Evolutionary conservation across 805 yeast genomes (phyloP).

Genomic region (Starmerella apis): DNA sequence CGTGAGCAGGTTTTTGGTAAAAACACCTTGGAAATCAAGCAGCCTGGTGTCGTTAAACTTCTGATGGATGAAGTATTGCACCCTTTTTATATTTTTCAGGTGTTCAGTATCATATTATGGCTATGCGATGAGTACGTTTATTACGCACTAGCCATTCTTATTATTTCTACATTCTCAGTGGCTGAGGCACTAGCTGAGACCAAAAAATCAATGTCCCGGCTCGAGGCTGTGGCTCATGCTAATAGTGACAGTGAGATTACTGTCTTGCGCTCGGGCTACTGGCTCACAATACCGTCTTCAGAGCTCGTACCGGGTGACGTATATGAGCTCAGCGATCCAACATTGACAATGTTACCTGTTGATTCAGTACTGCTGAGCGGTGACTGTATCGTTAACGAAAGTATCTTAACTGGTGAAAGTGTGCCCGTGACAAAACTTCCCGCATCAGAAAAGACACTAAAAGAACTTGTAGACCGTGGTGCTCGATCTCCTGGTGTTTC

Average conservation of each 20-base stretch:
- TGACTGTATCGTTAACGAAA: slow-evolving; percentile 92
- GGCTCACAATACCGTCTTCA: slow-evolving; percentile 68
- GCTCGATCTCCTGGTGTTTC: slow-evolving; percentile 6
- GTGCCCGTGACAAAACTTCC: slow-evolving; percentile 84
- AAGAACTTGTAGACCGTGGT: slow-evolving; percentile 43
- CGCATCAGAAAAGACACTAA: slow-evolving; percentile 50
- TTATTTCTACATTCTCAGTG: slow-evolving; percentile 75
- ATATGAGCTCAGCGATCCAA: slow-evolving; percentile 82
- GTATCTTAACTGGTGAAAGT: slow-evolving; percentile 97
- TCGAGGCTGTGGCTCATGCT: slow-evolving; percentile 53
- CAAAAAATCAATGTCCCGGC: slow-evolving; percentile 55
- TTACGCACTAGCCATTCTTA: slow-evolving; percentile 83
- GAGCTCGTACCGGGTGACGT: slow-evolving; percentile 94
- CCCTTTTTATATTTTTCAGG: slow-evolving; percentile 92
- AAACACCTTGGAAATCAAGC: slow-evolving; percentile 65
- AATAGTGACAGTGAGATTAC: slow-evolving; percentile 68
- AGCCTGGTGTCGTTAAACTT: slow-evolving; percentile 54
- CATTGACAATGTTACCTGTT: slow-evolving; percentile 65
- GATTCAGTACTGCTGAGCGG: slow-evolving; percentile 82
- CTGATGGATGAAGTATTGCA: slow-evolving; percentile 81
- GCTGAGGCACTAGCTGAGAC: slow-evolving; percentile 80
- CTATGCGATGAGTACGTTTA: slow-evolving; percentile 83
- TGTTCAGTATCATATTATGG: slow-evolving; percentile 87
- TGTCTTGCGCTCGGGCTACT: slow-evolving; percentile 84
- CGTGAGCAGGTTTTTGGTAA: slow-evolving; percentile 65